Evolutionary conservation across 768 basidiomycete genomes (phyloP).

Genomic region (Mycena latifolia): DNA sequence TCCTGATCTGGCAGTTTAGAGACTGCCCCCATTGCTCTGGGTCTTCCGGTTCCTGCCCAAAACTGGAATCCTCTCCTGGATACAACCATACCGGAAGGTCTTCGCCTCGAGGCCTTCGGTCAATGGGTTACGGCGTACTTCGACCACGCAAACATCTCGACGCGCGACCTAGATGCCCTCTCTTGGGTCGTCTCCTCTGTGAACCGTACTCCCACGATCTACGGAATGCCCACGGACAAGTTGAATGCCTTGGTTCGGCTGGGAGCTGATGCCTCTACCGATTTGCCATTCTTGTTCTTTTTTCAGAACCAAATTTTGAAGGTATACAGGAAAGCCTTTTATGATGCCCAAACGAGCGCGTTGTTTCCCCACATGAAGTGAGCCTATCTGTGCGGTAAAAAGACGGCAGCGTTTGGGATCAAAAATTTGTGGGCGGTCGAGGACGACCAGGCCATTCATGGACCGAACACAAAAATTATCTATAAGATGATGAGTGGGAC

Average conservation of each 20-base stretch:
- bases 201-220: constrained; percentile 41
- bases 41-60: constrained; percentile 38
- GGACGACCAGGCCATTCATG: constrained; percentile 29
- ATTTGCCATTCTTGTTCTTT: constrained; percentile 37
- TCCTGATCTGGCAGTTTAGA: constrained; percentile 35
- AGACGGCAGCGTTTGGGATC: constrained; percentile 36
- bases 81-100: constrained; percentile 38
- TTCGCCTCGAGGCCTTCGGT: constrained; percentile 37
- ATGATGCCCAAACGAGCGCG: constrained; percentile 17
- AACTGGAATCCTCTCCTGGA: constrained; percentile 44
- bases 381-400: constrained; percentile 31
- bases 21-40: constrained; percentile 42
- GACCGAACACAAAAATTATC: no score
- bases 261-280: constrained; percentile 29
- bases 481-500: no score
- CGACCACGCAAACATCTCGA: constrained; percentile 42
- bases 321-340: constrained; percentile 40
- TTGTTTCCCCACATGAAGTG: constrained; percentile 37
- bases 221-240: constrained; percentile 36
- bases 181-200: constrained; percentile 39
- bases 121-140: constrained; percentile 50
- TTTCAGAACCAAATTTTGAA: constrained; percentile 32
- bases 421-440: constrained; percentile 38
- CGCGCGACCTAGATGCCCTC: constrained; percentile 40
- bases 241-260: constrained; percentile 27